Percentiles rank a stretch among this genome's conserved stretches.
Evolutionary conservation across 139 green algal species (phyloP).

Genomic region (Diplosphaera chodatii): DNA sequence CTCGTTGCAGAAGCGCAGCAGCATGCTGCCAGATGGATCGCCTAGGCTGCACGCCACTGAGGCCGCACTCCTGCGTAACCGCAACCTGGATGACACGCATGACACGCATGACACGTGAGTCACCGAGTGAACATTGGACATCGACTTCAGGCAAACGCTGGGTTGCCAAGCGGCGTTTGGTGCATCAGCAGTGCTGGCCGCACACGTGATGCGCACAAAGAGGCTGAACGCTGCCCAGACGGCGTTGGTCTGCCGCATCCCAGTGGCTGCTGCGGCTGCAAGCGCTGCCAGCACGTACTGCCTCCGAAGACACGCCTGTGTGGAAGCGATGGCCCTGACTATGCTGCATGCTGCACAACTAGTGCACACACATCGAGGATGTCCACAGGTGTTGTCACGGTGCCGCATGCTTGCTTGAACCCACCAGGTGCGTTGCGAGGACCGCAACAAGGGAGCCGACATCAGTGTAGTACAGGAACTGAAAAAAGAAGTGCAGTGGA

Average conservation of each 20-base stretch:
- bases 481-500: slow-evolving; percentile 85
- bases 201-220: neutral
- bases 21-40: neutral
- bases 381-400: neutral
- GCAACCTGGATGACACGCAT: neutral
- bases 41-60: neutral
- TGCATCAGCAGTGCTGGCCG: neutral
- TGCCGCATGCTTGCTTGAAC: neutral
- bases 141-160: no score
- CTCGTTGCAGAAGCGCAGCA: neutral
- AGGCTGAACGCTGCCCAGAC: slow-evolving; percentile 79
- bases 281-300: slow-evolving; percentile 16
- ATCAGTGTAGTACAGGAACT: slow-evolving; percentile 91
- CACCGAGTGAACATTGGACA: no score
- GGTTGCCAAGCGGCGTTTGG: no score
- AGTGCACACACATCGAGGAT: neutral
- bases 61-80: neutral
- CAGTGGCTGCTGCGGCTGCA: slow-evolving; percentile 44
- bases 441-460: slow-evolving; percentile 60
- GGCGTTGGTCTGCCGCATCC: slow-evolving; percentile 87
- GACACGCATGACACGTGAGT: no score
- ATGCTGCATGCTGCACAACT: no score
- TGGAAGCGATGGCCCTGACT: neutral
- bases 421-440: slow-evolving; percentile 43
- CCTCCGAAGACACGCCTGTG: slow-evolving; percentile 10